These are phyloP conservation scores for Ogataea henricii DNA, from an alignment of 805 yeast species.

Conservation along the genomic window DNA sequence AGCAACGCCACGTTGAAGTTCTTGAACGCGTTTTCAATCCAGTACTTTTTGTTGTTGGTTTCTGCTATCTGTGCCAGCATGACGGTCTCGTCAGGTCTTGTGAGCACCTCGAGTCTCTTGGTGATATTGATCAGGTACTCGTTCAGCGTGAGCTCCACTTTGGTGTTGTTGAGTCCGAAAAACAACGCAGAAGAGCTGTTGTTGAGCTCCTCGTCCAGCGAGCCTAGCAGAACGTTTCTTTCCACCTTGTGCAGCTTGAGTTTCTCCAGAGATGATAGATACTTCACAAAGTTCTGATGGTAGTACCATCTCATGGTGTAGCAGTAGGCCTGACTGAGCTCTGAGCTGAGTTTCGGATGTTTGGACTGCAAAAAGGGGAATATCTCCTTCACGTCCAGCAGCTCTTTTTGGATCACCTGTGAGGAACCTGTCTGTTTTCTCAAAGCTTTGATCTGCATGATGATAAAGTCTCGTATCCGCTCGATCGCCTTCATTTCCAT, in stretches of 20 bases:
- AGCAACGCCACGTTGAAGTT: conserved; percentile 71
- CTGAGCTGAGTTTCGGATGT: conserved; percentile 65
- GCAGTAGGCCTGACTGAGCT: conserved; percentile 76
- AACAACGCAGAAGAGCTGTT: conserved; percentile 15
- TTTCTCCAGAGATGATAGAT: conserved; percentile 69
- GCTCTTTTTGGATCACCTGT: conserved; percentile 68
- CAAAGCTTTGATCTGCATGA: conserved; percentile 63
- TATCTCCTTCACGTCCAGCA: conserved; percentile 64
- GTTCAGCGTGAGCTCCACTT: conserved; percentile 33
- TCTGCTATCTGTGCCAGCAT: conserved; percentile 87
- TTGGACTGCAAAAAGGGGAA: conserved; percentile 56
- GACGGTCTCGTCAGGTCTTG: conserved; percentile 56
- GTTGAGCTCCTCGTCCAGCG: conserved; percentile 24
- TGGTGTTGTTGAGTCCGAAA: conserved; percentile 12
- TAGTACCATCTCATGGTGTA: conserved; percentile 96
- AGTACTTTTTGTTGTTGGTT: conserved; percentile 56
- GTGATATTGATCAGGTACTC: conserved; percentile 62
- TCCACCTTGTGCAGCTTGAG: conserved; percentile 59
- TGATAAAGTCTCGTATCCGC: conserved; percentile 69
- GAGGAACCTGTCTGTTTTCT: conserved; percentile 69
- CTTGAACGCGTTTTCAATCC: conserved; percentile 73
- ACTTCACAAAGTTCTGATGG: conserved; percentile 72
- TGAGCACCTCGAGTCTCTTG: conserved; percentile 59
- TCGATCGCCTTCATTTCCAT: conserved; percentile 68
- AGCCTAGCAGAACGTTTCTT: conserved; percentile 33